Base-by-base conservation (phyloP, 2,329 filamentous ascomycete species). In the Fusarium papillatum region DNA sequence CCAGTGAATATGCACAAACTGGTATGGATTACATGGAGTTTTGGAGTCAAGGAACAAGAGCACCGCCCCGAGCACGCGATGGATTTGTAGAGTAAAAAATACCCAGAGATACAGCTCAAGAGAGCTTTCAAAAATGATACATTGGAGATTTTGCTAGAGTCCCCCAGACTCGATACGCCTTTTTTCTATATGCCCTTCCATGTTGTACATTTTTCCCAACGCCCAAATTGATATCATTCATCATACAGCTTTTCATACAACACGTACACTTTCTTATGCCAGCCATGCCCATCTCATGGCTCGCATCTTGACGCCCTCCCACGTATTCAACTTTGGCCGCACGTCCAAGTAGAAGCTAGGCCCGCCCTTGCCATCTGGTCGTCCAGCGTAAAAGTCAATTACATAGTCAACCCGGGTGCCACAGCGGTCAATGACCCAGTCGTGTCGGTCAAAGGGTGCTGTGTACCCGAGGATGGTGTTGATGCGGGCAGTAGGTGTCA, bases 341-440 rank as follows among this genome's bases (percentile, higher is more conserved):
- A 94, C 92, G 78, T 94, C 91, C 19, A 94, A 84, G 78, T 93
- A 93, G 81, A 94, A 94, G 75, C 91, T 93, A 8, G 88, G 85
- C 0, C 82, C 84, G 3, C 84, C 82, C 36, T 82, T 81, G 31
- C 80, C 81, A 24, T 82, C 83, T 5, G 85, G 84, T 8, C 89
- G 87, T 0, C 97, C 97, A 7, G 95, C 92, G 82, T 99, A 99
- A 80, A 99, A 99, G 85, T 99, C 97, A 83, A 99, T 99, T 46
- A 99, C 94, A 83, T 99, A 99, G 80, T 98, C 97, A 61, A 99
- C 87, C 80, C 91, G 91, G 24, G 88, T 93, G 36, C 94, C 96
- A 82, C 97, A 98, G 64, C 97, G 90, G 85, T 99, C 96, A 41
- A 99, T 93, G 29, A 98, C 92, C 97, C 97, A 99, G 84, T 99